Base-by-base conservation (phyloP, 2,329 filamentous ascomycete genomes). In the Colletotrichum lini region DNA sequence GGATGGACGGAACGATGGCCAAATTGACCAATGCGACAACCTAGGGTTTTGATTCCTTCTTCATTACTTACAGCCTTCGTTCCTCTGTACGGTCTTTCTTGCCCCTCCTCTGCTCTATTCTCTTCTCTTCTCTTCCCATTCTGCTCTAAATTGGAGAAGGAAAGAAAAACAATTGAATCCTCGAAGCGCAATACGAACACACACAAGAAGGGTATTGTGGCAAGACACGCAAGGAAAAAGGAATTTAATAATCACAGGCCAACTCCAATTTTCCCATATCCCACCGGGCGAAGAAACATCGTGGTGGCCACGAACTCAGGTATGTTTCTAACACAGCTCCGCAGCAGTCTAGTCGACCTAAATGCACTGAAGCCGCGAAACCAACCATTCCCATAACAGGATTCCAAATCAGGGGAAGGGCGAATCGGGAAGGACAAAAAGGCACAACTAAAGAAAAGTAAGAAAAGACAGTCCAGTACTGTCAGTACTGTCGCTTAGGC, bases 171-270 rank as follows among this genome's bases (percentile, higher is more conserved):
- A 2, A 10, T 38, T 8, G 35, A 35, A 40, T 38, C 18, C 40
- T 58, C 64, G 63, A 45, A 68, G 59, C 54, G 42, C 53, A 72
- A 70, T 60, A 58, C 58, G 52, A 47, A 64, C 65, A 69, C 58
- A 65, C 57, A 70, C 66, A 52, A 53, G 42, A 70, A 61, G 70
- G 70, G 70, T 72, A 72, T 72, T 72, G 70, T 72, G 60, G 70
- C 57, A 70, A 45, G 66, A 72, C 40, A 70, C 57, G 49, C 56
- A 65, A 70, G 35, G 70, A 65, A 49, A 69, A 57, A 53, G 26
- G 10, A 26, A 44, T 8, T 38, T 38, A 10, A 9, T 38, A 62
- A 45, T 23, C 23, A 44, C 38, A 61, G 54, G 49, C 35, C n/a
- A 16, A 50, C 16, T n/a, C 54, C 54, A 44, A 50, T 52, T 21